Base-by-base conservation (phyloP, 139 green algal species). In the Ulvella scutata region DNA sequence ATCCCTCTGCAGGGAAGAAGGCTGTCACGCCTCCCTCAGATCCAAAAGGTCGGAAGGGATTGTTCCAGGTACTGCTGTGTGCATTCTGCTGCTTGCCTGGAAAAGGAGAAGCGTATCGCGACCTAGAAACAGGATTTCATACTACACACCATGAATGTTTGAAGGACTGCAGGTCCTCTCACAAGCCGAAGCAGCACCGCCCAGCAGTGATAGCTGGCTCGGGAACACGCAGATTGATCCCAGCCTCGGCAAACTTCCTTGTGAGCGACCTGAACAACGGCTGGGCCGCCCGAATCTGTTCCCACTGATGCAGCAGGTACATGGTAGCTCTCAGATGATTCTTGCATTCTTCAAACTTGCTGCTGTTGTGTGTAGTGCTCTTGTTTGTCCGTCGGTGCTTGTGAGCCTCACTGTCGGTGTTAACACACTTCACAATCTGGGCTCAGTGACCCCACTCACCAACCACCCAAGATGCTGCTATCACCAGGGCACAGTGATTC, bases 31-130 rank as follows among this genome's bases (percentile, higher is more conserved):
- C 74, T 4, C 78, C 80, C 1, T 0, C 28, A 3, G 83, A 87
- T 43, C 33, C 74, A 13, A 84, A 85, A 73, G 83, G 83, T 13
- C 43, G 83, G 4, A 35, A 61, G 31, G 78, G 81, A 72, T 79
- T 87, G 60, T 84, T 82, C 60, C 80, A 87, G n/a, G 80, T 87
- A 3, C 51, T 87, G 28, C 74, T n/a, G 51, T 67, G 13, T 67
- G 10, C 7, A 67, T 34, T n/a, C 33, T 10, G 13, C 33, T 67
- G 17, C 33, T n/a, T n/a, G 51, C 51, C 40, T 26, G 40, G 21
- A 17, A 59, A 17, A 59, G 17, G 40, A 26, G 40, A 59, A 59
- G 40, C 21, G 21, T 59, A 20, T 20, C 17, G 17, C 40, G 40
- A 17, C 40, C 40, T 59, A 59, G 13, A 17, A 17, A 59, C 40